phyloP scores from a whole-genome alignment of 1,139 yeast species.

The Kodamaea fungicola region DNA sequence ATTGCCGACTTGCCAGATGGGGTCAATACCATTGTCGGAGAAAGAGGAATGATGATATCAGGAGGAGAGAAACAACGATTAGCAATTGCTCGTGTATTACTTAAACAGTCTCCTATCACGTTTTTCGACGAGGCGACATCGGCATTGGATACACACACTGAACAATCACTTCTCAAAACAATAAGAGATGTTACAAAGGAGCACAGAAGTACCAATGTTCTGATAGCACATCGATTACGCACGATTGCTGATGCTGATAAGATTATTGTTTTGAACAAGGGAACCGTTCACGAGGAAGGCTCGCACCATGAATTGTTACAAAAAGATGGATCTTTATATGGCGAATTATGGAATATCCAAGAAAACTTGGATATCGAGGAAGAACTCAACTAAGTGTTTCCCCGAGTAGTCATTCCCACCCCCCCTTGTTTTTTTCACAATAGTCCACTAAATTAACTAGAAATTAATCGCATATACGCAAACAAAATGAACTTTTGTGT shows the following conservation, averaged over 20 bases:
- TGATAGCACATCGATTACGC: constrained; percentile 90
- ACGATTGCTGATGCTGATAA: constrained; percentile 94
- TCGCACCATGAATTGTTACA: constrained; percentile 61
- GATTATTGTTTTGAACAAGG: constrained; percentile 80
- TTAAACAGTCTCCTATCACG: constrained; percentile 84
- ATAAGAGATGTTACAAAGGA: constrained; percentile 61
- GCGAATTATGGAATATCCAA: constrained; percentile 87
- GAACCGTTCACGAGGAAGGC: constrained; percentile 85
- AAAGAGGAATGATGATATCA: constrained; percentile 95
- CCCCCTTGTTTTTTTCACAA: too few species aligned
- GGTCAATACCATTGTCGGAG: constrained; percentile 87
- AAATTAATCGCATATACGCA: too few species aligned
- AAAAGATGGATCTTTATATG: constrained; percentile 58
- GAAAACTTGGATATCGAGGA: constrained; percentile 63
- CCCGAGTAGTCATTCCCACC: too few species aligned
- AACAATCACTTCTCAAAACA: constrained; percentile 74
- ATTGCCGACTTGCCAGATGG: constrained; percentile 81
- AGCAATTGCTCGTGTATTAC: constrained; percentile 83
- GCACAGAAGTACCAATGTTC: constrained; percentile 67
- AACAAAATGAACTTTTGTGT: too few species aligned
- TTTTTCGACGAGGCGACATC: constrained; percentile 97
- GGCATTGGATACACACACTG: constrained; percentile 95
- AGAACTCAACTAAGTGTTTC: constrained; percentile 9
- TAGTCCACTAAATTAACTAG: too few species aligned
- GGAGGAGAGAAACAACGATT: constrained; percentile 98